Base-by-base conservation (phyloP, 352 stramenopile species). In the Pythium dissimile region DNA sequence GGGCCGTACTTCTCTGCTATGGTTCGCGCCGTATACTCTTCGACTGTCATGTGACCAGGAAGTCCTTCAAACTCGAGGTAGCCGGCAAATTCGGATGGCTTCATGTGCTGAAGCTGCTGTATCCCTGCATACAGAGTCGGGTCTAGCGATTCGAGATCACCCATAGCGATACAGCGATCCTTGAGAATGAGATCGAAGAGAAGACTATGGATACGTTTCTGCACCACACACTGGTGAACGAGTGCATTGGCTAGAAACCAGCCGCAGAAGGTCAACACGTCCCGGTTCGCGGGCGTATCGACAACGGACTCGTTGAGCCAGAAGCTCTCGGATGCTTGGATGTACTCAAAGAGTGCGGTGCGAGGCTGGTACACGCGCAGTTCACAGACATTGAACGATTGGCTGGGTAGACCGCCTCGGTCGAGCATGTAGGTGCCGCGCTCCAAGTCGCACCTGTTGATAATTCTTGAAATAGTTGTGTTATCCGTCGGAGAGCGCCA, bases 221-320 rank as follows among this genome's bases (percentile, higher is more conserved):
- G 37, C 7, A 72, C 20, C 4, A 41, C 27, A 44, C 59, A 66
- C 39, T 71, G 62, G 48, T 92, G 77, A 0, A 71, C 52, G 16
- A 92, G 21, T 12, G 76, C 73, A 28, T 67, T 77, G 3, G 73
- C 79, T 16, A 92, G 13, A n/a, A 88, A 73, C 79, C 79, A 89
- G 15, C 79, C 82, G 7, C 77, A 44, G 35, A 92, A 89, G 13
- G 48, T 35, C 9, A 89, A 26, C 12, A 62, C 30, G 0, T 73
- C 65, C 1, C 47, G 73, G 18, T 66, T 88, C 35, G 70, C 59
- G 9, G 52, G 21, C 3, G 62, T 71, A 21, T 88, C 66, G 3
- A 2, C 18, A 12, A 64, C 69, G 23, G 75, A 65, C 10, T 73
- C 58, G 48, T 82, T 89, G n/a, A 89, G 64, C 71, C 71, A 82